Evolutionary conservation across 768 basidiomycete species (phyloP), one percentile per base, ranked within the genome.

Genomic region (Polyporus arcularius): DNA sequence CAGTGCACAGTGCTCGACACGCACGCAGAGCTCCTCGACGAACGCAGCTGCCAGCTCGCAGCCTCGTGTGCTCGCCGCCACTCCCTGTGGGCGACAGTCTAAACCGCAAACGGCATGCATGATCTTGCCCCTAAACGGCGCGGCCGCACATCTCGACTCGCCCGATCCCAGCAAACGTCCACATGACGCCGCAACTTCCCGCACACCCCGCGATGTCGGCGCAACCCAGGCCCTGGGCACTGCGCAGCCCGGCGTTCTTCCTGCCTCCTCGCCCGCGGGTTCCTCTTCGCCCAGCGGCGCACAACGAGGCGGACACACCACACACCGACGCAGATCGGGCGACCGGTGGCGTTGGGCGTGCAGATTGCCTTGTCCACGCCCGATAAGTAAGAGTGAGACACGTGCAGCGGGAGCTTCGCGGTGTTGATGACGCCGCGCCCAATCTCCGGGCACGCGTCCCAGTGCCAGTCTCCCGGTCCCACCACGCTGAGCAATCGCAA

Each of bases 321-420:
- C 30, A 48, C 57, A 63, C 59, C 62, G 62, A 57, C 39, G 40
- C 57, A 48, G 62, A 63, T 63, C 62, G 62, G 62, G 62, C 45
- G 35, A 35, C 35, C 35, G 7, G 35, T 11, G 35, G 35, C 35
- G 6, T 6, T 38, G 43, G 62, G 49, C 57, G 62, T 55, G 57
- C 57, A 63, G 62, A 63, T 63, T 63, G 62, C 57, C 62, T 63
- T 52, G 62, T 40, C 48, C 57, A 63, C 57, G 61, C 61, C 61
- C 61, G 61, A 63, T 63, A 63, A 59, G 57, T 59, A 55, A 50
- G 35, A 28, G 46, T 11, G 55, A 26, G 57, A 63, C 62, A 57
- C 58, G 62, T 39, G 8, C 47, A 35, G 14, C 21, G 45, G 52
- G 54, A 52, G 53, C 53, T 63, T 63, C 62, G 62, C 62, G 62